Conservation (phyloP, 1,284 basidiomycete species). For the Amylostereum chailletii region DNA sequence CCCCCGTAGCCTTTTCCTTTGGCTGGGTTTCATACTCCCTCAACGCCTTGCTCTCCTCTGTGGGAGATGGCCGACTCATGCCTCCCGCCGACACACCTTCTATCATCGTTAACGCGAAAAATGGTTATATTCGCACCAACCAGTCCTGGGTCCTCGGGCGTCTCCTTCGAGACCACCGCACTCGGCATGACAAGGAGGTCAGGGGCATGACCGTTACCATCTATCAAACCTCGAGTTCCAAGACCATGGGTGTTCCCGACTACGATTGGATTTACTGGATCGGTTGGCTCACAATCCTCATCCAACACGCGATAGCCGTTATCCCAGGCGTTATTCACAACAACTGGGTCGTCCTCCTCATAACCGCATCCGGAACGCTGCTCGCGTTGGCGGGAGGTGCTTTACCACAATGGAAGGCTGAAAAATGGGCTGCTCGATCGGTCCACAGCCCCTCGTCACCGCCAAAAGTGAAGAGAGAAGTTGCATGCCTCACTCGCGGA, state of each 20-base stretch:
- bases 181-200: slow-evolving; percentile 2
- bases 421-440: slow-evolving; percentile 21
- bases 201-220: slow-evolving; percentile 15
- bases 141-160: slow-evolving; percentile 23
- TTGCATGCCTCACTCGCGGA: slow-evolving; percentile 21
- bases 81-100: slow-evolving; percentile 20
- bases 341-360: slow-evolving; percentile 21
- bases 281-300: slow-evolving; percentile 16
- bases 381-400: slow-evolving; percentile 17
- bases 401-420: slow-evolving; percentile 22
- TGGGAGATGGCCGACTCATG: slow-evolving; percentile 22
- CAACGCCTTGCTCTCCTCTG: slow-evolving; percentile 17
- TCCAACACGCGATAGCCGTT: slow-evolving; percentile 20
- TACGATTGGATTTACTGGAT: slow-evolving; percentile 21
- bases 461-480: slow-evolving; percentile 10
- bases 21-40: slow-evolving; percentile 29
- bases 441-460: slow-evolving; percentile 1
- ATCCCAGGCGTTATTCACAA: slow-evolving; percentile 17
- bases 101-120: slow-evolving; percentile 19
- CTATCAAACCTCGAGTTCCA: slow-evolving; percentile 11
- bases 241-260: slow-evolving; percentile 14
- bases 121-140: slow-evolving; percentile 19
- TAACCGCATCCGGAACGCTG: slow-evolving; percentile 20
- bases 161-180: slow-evolving; percentile 19
- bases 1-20: slow-evolving; percentile 28